Evolutionary conservation across 352 stramenopile species (phyloP), one percentile per base, ranked within the genome.

Genomic region (Globisporangium mamillatum): DNA sequence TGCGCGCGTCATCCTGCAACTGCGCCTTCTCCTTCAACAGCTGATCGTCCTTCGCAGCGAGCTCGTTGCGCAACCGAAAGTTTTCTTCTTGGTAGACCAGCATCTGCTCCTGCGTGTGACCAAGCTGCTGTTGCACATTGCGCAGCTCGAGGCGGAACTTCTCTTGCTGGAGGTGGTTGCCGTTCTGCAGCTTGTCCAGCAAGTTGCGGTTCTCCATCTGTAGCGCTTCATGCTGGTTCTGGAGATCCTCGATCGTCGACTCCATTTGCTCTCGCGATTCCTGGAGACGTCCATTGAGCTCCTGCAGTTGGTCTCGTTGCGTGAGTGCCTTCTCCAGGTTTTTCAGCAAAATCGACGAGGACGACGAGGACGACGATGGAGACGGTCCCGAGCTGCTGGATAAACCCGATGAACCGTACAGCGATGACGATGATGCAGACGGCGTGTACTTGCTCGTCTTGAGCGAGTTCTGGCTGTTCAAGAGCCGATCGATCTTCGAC

Each of bases 401-500:
- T 7, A 72, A 46, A 29, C 73, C 76, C 20, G 71, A 66, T 52
- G 64, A 66, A 46, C 64, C 60, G 36, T 60, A 75, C n/a, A 53
- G 56, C 18, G 44, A 56, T 0, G 60, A 64, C 1, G 63, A 27
- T 14, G 44, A 41, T 14, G 29, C 46, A n/a, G 44, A 50, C 24
- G 64, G 10, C 12, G 66, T 62, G 69, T 82, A 89, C 62, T 86
- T 86, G 12, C 72, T 71, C 22, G 73, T 20, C 64, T 86, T 91
- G 14, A 81, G 68, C 25, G 76, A 82, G 53, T 68, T 72, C 53
- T 91, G 83, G 41, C 75, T 70, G 60, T 89, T 90, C 44, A 94
- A 56, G 0, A 94, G 71, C 3, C 87, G 82, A 68, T 93, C 87
- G 72, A 94, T 81, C 71, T 94, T 94, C n/a, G 82, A 79, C 22